Percentiles rank a stretch among this genome's conserved stretches.
Conservation (phyloP, 2,329 filamentous ascomycete species). For the Aspergillus ibericus region DNA sequence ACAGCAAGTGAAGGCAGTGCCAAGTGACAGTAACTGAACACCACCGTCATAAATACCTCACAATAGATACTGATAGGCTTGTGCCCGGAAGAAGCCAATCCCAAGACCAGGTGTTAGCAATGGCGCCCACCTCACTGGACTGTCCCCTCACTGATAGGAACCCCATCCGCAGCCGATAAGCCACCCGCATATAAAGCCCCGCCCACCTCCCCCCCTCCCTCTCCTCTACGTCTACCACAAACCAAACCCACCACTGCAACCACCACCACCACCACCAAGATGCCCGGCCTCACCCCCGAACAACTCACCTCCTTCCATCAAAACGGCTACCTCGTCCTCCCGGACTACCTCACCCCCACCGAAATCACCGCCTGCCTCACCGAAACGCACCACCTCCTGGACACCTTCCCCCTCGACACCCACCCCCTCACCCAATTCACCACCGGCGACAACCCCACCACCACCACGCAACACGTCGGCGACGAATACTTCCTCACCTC, state of each 20-base stretch:
- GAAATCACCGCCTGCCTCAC: slow-evolving; percentile 68
- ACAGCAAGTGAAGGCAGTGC: too few relatives aligned
- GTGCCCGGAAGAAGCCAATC: too few relatives aligned
- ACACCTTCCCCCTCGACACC: slow-evolving; percentile 71
- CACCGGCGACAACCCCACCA: slow-evolving; percentile 68
- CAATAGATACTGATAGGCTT: too few relatives aligned
- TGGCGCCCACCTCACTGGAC: too few relatives aligned
- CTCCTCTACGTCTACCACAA: too few relatives aligned
- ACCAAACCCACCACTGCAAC: not conserved
- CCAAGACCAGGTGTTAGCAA: too few relatives aligned
- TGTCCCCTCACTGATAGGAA: too few relatives aligned
- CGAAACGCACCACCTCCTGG: slow-evolving; percentile 74
- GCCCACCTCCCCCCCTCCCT: too few relatives aligned
- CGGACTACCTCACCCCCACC: slow-evolving; percentile 66
- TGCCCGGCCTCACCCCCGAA: slow-evolving; percentile 59
- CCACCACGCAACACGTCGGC: slow-evolving; percentile 69
- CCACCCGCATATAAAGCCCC: too few relatives aligned
- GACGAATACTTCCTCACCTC: slow-evolving; percentile 91
- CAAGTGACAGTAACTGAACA: too few relatives aligned
- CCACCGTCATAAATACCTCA: too few relatives aligned
- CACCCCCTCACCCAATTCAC: slow-evolving; percentile 95
- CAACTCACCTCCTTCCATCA: slow-evolving; percentile 72
- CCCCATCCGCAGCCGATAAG: too few relatives aligned
- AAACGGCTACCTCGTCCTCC: slow-evolving; percentile 89
- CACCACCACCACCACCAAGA: not conserved